These are phyloP conservation scores for Myochromella boudieri DNA, from an alignment of 768 basidiomycete species.

Conservation along the genomic window DNA sequence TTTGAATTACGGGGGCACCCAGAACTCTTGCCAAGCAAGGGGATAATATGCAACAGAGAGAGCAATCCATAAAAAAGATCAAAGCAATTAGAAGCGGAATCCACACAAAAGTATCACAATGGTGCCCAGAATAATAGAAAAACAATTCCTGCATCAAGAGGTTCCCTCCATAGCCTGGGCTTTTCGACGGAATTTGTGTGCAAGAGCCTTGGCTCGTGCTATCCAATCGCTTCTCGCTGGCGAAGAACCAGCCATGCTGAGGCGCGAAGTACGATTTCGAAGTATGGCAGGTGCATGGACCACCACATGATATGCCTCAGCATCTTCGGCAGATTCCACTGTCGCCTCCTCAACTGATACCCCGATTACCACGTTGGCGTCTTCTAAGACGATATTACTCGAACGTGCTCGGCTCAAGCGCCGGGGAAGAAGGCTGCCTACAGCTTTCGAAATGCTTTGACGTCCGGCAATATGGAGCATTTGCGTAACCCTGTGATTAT, in stretches of 20 bases:
- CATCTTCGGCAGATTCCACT: constrained; percentile 27
- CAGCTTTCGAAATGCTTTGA: constrained; percentile 39
- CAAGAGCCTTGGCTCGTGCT: constrained; percentile 38
- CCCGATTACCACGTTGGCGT: constrained; percentile 38
- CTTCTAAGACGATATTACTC: constrained; percentile 31
- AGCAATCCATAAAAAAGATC: background rate
- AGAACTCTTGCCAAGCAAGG: too few species aligned
- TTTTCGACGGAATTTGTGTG: constrained; percentile 44
- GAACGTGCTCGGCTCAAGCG: constrained; percentile 44
- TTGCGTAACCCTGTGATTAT: constrained; percentile 44
- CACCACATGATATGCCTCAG: constrained; percentile 27
- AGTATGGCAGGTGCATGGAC: constrained; percentile 32
- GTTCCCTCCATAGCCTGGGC: constrained; percentile 16
- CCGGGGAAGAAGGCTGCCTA: constrained; percentile 44
- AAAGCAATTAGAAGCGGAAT: background rate
- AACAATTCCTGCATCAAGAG: too few species aligned
- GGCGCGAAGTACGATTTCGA: constrained; percentile 34
- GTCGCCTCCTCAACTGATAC: constrained; percentile 50
- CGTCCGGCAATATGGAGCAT: constrained; percentile 47
- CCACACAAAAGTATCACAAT: constrained; percentile 6
- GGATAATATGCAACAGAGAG: background rate
- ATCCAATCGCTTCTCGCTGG: constrained; percentile 26
- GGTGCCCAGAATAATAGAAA: background rate
- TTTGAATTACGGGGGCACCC: too few species aligned
- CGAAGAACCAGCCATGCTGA: constrained; percentile 25